A percentile compares a stretch with the other conserved stretches of the same genome.
Evolutionary conservation across 192 early-diverging fungal species (phyloP).

Genomic region (Coemansia sp.): DNA sequence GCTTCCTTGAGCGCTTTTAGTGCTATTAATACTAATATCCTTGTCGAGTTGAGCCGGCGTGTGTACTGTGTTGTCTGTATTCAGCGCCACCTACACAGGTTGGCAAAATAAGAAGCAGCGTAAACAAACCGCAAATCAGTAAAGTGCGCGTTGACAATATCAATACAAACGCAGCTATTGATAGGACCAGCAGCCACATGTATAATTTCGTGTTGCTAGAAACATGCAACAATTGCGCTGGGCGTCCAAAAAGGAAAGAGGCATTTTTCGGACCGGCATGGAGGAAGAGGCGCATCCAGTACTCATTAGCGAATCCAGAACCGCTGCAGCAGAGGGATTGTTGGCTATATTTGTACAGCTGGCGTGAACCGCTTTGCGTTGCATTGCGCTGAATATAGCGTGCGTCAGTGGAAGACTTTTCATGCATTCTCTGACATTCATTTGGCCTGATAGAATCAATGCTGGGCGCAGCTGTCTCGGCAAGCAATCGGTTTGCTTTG

Average conservation of each 20-base stretch:
- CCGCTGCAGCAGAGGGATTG: not conserved
- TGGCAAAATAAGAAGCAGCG: not conserved
- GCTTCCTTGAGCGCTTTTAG: not conserved
- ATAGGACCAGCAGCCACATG: not conserved
- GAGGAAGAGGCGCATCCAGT: slow-evolving; percentile 9
- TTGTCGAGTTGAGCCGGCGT: slow-evolving; percentile 1
- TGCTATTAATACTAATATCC: not conserved
- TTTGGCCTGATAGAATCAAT: no score
- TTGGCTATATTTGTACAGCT: not conserved
- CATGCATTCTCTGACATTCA: slow-evolving; percentile 2
- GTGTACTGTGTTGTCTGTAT: slow-evolving; percentile 1
- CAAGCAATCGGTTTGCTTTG: no score
- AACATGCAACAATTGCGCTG: slow-evolving; percentile 5
- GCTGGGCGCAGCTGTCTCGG: no score
- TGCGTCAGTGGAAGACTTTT: slow-evolving; percentile 5
- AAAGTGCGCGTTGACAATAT: not conserved
- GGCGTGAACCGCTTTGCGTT: not conserved
- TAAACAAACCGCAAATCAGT: slow-evolving; percentile 1
- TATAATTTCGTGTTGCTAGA: not conserved
- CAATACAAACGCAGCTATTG: not conserved
- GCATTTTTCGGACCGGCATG: not conserved
- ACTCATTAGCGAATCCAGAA: slow-evolving; percentile 4
- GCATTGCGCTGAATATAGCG: not conserved
- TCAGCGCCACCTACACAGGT: slow-evolving; percentile 31
- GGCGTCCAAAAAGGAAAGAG: not conserved